These are phyloP conservation scores for Poa pratensis DNA, from an alignment of 176 grass and related monocot genomes.

Conservation along the genomic window DNA sequence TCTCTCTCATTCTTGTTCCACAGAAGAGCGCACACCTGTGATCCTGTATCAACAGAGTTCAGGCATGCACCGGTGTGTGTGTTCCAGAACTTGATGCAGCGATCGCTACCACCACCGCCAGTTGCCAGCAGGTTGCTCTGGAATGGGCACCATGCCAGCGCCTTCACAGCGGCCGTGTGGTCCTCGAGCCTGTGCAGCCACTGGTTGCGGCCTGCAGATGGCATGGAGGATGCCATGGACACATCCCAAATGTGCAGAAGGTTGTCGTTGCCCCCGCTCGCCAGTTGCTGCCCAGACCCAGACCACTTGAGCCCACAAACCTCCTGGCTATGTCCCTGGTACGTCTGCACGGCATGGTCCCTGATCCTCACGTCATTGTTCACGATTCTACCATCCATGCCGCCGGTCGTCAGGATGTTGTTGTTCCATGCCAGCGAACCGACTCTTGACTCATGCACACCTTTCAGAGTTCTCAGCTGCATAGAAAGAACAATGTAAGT, in stretches of 20 bases:
- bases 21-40: slow-evolving; percentile 56
- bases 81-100: slow-evolving; percentile 80
- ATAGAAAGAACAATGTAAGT: slow-evolving; percentile 20
- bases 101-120: slow-evolving; percentile 54
- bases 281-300: slow-evolving; percentile 62
- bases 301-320: slow-evolving; percentile 76
- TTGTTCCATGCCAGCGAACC: slow-evolving; percentile 78
- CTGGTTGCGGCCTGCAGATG: slow-evolving; percentile 57
- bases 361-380: slow-evolving; percentile 73
- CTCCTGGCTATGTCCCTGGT: slow-evolving; percentile 68
- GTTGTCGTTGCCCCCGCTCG: slow-evolving; percentile 73
- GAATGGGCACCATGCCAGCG: slow-evolving; percentile 76
- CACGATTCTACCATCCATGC: slow-evolving; percentile 68
- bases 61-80: slow-evolving; percentile 61
- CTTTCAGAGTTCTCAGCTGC: slow-evolving; percentile 66
- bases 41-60: slow-evolving; percentile 62
- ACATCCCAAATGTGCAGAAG: slow-evolving; percentile 71
- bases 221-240: slow-evolving; percentile 55
- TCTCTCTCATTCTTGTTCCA: slow-evolving; percentile 68
- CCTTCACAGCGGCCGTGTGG: slow-evolving; percentile 70
- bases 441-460: slow-evolving; percentile 58
- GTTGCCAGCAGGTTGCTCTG: slow-evolving; percentile 72
- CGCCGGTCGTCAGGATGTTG: slow-evolving; percentile 58
- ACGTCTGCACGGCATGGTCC: slow-evolving; percentile 62
- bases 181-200: slow-evolving; percentile 69